Evolutionary conservation across 306 rosid genomes (phyloP).

Genomic region (Cicer yamashitae): DNA sequence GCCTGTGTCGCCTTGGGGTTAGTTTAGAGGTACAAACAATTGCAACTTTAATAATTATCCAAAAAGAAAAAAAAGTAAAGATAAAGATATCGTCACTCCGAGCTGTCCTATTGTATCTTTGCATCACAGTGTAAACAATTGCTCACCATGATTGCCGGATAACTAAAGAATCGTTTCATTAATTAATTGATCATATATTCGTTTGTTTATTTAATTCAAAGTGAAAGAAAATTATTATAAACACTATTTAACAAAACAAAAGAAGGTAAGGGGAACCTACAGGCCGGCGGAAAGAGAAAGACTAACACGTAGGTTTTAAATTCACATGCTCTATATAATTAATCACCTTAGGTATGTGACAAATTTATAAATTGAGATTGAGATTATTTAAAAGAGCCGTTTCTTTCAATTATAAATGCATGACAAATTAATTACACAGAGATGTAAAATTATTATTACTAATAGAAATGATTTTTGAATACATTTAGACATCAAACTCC

Average conservation of each 20-base stretch:
- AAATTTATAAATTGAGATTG: slow-evolving; percentile 12
- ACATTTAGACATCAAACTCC: too few species aligned
- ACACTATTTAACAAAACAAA: slow-evolving; percentile 30
- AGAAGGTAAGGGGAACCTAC: slow-evolving; percentile 53
- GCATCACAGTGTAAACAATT: slow-evolving; percentile 58
- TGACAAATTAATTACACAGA: background rate
- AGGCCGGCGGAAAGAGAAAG: slow-evolving; percentile 40
- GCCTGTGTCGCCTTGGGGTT: too few species aligned
- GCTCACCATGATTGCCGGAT: slow-evolving; percentile 69
- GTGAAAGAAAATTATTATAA: slow-evolving; percentile 28
- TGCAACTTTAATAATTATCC: slow-evolving; percentile 27
- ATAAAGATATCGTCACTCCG: slow-evolving; percentile 54
- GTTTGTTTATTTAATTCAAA: slow-evolving; percentile 22
- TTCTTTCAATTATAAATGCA: slow-evolving; percentile 24
- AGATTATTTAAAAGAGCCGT: background rate
- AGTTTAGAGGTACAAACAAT: too few species aligned
- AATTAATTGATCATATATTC: slow-evolving; percentile 34
- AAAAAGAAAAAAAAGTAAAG: slow-evolving; percentile 42
- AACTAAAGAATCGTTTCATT: slow-evolving; percentile 45
- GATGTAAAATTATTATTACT: too few species aligned
- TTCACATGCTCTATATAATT: slow-evolving; percentile 43
- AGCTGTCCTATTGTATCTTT: slow-evolving; percentile 56
- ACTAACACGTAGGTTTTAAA: slow-evolving; percentile 14
- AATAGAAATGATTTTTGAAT: too few species aligned
- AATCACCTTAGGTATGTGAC: slow-evolving; percentile 30